These are phyloP conservation scores for Testicularia cyperi DNA, from an alignment of 1,284 basidiomycete species.

Conservation along the genomic window DNA sequence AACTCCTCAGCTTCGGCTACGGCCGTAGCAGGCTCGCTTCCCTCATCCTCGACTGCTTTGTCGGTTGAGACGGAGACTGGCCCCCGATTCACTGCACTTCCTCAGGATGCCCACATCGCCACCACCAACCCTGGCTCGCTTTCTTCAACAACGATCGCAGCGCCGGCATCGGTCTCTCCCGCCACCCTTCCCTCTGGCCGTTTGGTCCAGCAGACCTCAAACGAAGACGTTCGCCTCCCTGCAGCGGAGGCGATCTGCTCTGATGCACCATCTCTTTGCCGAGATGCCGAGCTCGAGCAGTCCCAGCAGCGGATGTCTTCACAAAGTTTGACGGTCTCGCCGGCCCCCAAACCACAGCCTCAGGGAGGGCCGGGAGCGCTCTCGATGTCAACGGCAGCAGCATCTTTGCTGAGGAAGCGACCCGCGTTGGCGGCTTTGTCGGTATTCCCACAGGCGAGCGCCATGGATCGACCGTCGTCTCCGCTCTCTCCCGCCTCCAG, in stretches of 20 bases:
- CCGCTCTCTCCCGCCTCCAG: conserved; percentile 14
- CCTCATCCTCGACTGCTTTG: conserved; percentile 12
- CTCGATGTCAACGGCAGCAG: conserved; percentile 51
- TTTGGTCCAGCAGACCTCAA: conserved; percentile 22
- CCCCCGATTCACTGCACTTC: conserved; percentile 12
- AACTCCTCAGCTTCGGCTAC: conserved; percentile 4
- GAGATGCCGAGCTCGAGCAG: conserved; percentile 37
- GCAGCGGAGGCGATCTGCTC: conserved; percentile 58
- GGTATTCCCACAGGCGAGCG: conserved; percentile 7
- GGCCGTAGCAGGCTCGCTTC: conserved; percentile 13
- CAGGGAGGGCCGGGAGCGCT: conserved; percentile 15
- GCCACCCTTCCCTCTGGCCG: conserved; percentile 14
- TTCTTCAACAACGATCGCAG: conserved; percentile 38
- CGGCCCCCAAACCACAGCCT: conserved; percentile 4
- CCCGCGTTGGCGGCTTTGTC: conserved; percentile 17
- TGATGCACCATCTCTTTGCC: conserved; percentile 21
- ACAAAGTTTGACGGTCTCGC: conserved; percentile 20
- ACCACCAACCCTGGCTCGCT: conserved; percentile 21
- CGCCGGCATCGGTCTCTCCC: conserved; percentile 45
- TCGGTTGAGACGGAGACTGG: conserved; percentile 21
- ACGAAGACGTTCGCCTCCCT: conserved; percentile 55
- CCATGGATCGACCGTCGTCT: conserved; percentile 22
- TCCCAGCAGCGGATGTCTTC: conserved; percentile 56
- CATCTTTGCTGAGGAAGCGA: conserved; percentile 34
- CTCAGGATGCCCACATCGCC: conserved; percentile 20